A percentile compares a stretch with the other conserved stretches of the same genome.
Evolutionary conservation across 371 early-diverging fungal species (phyloP).

Genomic region (Rhizopus sp.): DNA sequence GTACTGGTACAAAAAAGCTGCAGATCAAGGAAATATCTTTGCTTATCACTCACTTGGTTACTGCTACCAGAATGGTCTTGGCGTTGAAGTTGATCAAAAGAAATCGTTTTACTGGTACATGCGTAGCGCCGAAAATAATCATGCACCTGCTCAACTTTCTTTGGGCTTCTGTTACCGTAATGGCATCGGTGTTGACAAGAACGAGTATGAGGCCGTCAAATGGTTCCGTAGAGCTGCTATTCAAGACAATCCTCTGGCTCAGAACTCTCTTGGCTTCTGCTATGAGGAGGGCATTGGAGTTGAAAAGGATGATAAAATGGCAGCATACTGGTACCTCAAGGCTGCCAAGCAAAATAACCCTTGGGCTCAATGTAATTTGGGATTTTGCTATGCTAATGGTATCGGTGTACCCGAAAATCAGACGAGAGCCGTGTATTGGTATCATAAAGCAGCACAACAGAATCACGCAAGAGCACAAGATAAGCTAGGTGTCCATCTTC

Average conservation of each 20-base stretch:
- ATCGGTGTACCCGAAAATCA: slow-evolving; percentile 65
- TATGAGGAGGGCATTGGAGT: slow-evolving; percentile 79
- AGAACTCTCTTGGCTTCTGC: slow-evolving; percentile 86
- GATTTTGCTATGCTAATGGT: slow-evolving; percentile 72
- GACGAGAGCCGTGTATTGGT: slow-evolving; percentile 58
- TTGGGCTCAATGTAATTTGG: slow-evolving; percentile 74
- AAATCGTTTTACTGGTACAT: slow-evolving; percentile 81
- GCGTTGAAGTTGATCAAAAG: slow-evolving; percentile 58
- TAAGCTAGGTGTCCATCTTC: slow-evolving; percentile 77
- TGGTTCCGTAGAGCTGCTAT: slow-evolving; percentile 71
- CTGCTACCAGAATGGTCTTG: slow-evolving; percentile 90
- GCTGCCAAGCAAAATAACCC: slow-evolving; percentile 67
- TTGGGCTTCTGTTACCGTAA: slow-evolving; percentile 86
- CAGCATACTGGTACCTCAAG: slow-evolving; percentile 65
- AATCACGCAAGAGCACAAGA: slow-evolving; percentile 69
- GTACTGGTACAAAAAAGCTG: slow-evolving; percentile 71
- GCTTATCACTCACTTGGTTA: slow-evolving; percentile 87
- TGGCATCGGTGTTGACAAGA: slow-evolving; percentile 71
- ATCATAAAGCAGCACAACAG: slow-evolving; percentile 65
- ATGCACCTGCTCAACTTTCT: slow-evolving; percentile 74
- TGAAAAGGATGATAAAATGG: slow-evolving; percentile 48
- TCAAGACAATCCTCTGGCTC: slow-evolving; percentile 76
- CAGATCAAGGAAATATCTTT: slow-evolving; percentile 76
- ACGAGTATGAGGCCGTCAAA: slow-evolving; percentile 65
- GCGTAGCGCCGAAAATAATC: slow-evolving; percentile 62